A percentile compares a stretch with the other conserved stretches of the same genome.
These are phyloP conservation scores for Herpetospermum pedunculosum DNA, from an alignment of 306 rosid species.

Conservation along the genomic window DNA sequence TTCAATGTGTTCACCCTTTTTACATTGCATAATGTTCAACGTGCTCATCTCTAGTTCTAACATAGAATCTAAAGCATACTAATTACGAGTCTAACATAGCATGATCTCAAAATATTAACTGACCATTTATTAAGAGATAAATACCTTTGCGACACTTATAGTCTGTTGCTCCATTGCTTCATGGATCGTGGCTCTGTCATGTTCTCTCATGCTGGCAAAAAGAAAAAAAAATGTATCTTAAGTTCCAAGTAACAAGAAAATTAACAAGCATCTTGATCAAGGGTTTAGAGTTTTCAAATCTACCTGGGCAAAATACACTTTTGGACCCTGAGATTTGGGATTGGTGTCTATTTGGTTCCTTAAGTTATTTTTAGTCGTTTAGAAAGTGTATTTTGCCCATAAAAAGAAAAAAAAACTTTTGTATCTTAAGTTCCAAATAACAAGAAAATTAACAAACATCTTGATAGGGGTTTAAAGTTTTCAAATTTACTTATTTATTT, in stretches of 20 bases:
- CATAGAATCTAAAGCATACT: neutral
- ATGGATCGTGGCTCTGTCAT: constrained; percentile 95
- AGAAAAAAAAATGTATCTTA: neutral
- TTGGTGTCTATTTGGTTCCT: no score
- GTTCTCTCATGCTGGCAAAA: constrained; percentile 77
- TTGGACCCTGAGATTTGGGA: no score
- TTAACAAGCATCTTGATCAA: neutral
- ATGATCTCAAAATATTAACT: neutral
- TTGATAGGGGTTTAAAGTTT: neutral
- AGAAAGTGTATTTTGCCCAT: no score
- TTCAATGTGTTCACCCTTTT: neutral
- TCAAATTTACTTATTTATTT: neutral
- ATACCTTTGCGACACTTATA: constrained; percentile 94
- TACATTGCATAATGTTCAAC: neutral
- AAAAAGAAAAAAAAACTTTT: neutral
- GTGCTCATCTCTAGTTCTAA: neutral
- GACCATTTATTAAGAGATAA: neutral
- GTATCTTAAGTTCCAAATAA: neutral
- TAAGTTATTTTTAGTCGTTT: no score
- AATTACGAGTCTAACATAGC: neutral
- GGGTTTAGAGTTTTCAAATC: neutral
- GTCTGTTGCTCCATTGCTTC: constrained; percentile 99
- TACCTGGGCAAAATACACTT: no score
- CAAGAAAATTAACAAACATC: neutral
- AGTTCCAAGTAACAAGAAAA: neutral